Percentiles rank a stretch among this genome's conserved stretches.
Conservation (phyloP, 148 eudicot genomes). For the Silene uniflora region DNA sequence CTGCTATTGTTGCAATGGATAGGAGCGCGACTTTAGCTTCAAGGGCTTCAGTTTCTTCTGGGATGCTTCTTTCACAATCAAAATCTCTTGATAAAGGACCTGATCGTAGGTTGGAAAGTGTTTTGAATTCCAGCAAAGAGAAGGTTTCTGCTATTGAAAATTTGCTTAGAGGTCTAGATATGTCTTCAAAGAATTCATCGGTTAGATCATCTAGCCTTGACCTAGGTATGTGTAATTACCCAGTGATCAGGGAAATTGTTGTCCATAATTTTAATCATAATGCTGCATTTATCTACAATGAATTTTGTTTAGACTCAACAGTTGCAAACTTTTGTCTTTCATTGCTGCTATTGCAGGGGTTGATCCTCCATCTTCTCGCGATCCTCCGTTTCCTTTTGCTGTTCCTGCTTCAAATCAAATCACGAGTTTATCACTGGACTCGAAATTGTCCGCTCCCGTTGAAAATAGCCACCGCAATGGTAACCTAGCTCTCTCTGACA, state of each 20-base stretch:
- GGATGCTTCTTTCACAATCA: slow-evolving; percentile 66
- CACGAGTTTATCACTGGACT: slow-evolving; percentile 51
- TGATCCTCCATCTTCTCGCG: slow-evolving; percentile 98
- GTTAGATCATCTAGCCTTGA: slow-evolving; percentile 88
- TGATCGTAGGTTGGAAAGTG: slow-evolving; percentile 88
- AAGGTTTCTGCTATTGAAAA: slow-evolving; percentile 98
- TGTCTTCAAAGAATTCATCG: slow-evolving; percentile 54
- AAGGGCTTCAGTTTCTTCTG: slow-evolving; percentile 62
- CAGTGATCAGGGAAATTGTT: slow-evolving; percentile 1
- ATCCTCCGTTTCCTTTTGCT: slow-evolving; percentile 93
- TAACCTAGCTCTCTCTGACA: slow-evolving; percentile 63
- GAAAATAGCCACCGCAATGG: slow-evolving; percentile 72
- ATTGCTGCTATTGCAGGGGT: slow-evolving; percentile 93
- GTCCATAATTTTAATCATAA: neutral
- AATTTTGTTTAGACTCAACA: slow-evolving; percentile 21
- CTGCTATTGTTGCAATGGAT: slow-evolving; percentile 97
- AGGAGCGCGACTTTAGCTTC: slow-evolving; percentile 70
- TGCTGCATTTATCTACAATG: neutral
- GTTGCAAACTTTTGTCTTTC: slow-evolving; percentile 38
- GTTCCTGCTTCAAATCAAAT: slow-evolving; percentile 86
- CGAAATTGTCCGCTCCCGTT: slow-evolving; percentile 46
- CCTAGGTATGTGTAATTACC: slow-evolving; percentile 56
- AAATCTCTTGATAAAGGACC: slow-evolving; percentile 61
- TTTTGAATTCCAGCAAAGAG: slow-evolving; percentile 88
- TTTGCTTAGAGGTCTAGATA: slow-evolving; percentile 86